Base-by-base conservation (phyloP, 2,329 filamentous ascomycete species). In the Penicillium sclerotigenum region DNA sequence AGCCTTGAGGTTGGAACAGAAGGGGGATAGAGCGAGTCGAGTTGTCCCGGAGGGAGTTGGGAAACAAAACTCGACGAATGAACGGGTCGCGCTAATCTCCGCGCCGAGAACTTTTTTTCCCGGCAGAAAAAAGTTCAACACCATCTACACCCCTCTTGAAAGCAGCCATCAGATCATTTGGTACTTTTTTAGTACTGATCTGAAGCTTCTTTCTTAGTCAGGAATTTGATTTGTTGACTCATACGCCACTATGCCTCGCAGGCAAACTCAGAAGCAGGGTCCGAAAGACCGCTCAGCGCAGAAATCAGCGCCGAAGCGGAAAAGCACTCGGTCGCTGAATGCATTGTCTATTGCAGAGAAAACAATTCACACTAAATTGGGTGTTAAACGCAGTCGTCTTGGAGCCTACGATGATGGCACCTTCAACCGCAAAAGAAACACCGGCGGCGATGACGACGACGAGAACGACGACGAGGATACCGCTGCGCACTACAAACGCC, bases 321-420 rank as follows among this genome's bases (percentile, higher is more conserved):
- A 74, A 46, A 66, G 63, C 37, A 66, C 63, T 62, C 79, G 82
- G 56, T 77, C 77, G 9, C 76, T 86, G 36, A 80, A 89, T 71
- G 87, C 87, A 22, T 83, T 87, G 61, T 77, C 86, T 26, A 86
- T 87, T 64, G 87, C 87, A n/a, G 80, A 83, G 58, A 75, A 80
- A 58, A 73, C 84, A 59, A 76, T 79, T 59, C 79, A 82, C 4
- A 79, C 82, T 18, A 77, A 77, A 56, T 58, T 76, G 8, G 83
- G 81, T 64, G 75, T 87, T 43, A 78, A 80, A 59, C 77, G 78
- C 57, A 80, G 81, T 71, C 80, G 86, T 26, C 75, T 88, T 10
- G 86, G 86, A 41, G 80, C 83, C 60, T 75, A 85, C 6, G 78
- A 80, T 16, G 77, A 83, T 33, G 75, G 78, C 14, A 34, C 29